Evolutionary conservation across 768 basidiomycete species (phyloP).

Genomic region (Leccinum boreale): DNA sequence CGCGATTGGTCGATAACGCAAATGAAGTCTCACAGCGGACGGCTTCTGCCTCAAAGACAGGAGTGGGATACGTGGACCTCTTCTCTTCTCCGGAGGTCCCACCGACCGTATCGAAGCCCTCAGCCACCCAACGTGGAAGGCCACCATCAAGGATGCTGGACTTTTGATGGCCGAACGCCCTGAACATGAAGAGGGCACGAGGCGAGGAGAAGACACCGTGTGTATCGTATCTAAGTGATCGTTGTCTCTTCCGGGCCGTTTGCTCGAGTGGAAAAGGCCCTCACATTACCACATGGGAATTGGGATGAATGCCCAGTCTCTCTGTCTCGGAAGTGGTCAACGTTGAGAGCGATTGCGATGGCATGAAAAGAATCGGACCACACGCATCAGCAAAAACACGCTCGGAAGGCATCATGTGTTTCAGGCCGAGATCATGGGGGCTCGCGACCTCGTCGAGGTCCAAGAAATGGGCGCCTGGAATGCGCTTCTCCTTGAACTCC

Average conservation of each 20-base stretch:
- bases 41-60: slow-evolving; percentile 45
- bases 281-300: slow-evolving; percentile 81
- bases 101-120: slow-evolving; percentile 54
- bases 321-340: slow-evolving; percentile 39
- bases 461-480: slow-evolving; percentile 71
- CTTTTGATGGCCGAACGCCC: slow-evolving; percentile 81
- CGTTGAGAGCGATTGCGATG: slow-evolving; percentile 1
- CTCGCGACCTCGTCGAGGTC: slow-evolving; percentile 80
- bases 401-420: slow-evolving; percentile 89
- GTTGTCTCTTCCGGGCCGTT: slow-evolving; percentile 5
- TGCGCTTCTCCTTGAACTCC: slow-evolving; percentile 65
- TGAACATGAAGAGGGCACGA: slow-evolving; percentile 92
- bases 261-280: slow-evolving; percentile 18
- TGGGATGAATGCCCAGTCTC: slow-evolving; percentile 65
- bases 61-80: slow-evolving; percentile 47
- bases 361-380: slow-evolving; percentile 46
- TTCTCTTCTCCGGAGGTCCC: slow-evolving; percentile 23
- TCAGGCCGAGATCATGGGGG: slow-evolving; percentile 72
- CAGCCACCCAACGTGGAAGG: slow-evolving; percentile 74
- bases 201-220: slow-evolving; percentile 91
- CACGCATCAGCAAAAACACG: slow-evolving; percentile 74
- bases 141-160: slow-evolving; percentile 94
- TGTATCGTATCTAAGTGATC: slow-evolving; percentile 69
- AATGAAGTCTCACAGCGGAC: slow-evolving; percentile 42
- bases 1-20: slow-evolving; percentile 30